Base-by-base conservation (phyloP, 2,329 filamentous ascomycete genomes). In the Endoconidiophora polonica region DNA sequence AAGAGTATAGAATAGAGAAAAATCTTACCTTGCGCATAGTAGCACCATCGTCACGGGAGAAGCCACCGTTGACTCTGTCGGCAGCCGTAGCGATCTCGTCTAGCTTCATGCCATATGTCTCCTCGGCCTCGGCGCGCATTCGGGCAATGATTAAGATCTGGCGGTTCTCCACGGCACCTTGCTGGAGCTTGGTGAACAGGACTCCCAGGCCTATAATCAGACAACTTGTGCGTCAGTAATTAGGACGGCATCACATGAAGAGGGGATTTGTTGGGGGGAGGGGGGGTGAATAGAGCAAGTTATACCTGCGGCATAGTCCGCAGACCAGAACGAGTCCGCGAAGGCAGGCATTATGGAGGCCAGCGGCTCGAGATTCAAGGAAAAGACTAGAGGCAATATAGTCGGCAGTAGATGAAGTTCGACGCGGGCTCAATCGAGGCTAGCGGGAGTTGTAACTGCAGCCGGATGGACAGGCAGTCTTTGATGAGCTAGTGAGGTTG, bases 311-410 rank as follows among this genome's bases (percentile, higher is more conserved):
- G 90, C 90, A 73, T 96, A 96, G 74, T 98, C 91, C 63, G 79
- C 78, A 55, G 91, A 94, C 91, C 91, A 98, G 70, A 98, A 96
- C 46, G 88, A 94, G 68, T 90, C 86, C 58, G 87, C 81, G 68
- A 98, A 96, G 60, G 85, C 78, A 58, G 84, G 83, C 84, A 90
- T 90, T 63, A 66, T 78, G 57, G 56, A 12, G 29, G 29, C 29
- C 29, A 12, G 9, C 29, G 29, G 24, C 29, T 33, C 29, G 29
- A 33, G 9, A 12, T 33, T 38, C 36, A 44, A 40, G 26, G 20
- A 29, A 22, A 45, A 43, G 20, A 42, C 4, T 36, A 48, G 26
- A 33, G 29, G 29, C 12, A 33, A 7, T 3, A 33, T 33, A 33
- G 12, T 7, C 29, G 9, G 12, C 12, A 4, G 29, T 3, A 12